phyloP scores from a whole-genome alignment of 352 stramenopile species.

The Phytophthora pinifolia region DNA sequence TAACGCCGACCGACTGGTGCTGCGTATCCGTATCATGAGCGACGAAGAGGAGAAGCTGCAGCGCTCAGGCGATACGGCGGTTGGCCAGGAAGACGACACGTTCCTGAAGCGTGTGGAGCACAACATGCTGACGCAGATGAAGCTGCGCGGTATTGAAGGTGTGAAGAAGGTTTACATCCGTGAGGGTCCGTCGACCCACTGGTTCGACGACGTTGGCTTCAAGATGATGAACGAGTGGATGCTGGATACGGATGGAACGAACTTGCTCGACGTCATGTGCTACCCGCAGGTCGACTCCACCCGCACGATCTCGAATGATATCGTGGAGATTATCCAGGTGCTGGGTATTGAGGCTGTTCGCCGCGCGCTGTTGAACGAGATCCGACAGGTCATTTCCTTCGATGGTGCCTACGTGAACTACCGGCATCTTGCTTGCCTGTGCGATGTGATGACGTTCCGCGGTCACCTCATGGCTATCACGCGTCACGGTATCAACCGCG shows the following conservation, averaged over 20 bases:
- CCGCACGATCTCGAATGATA: constrained; percentile 98
- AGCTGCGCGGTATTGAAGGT: constrained; percentile 95
- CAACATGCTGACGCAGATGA: constrained; percentile 96
- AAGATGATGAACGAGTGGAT: constrained; percentile 97
- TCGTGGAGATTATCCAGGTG: constrained; percentile 98
- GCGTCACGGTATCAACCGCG: constrained; percentile 99
- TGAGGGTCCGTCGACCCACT: constrained; percentile 93
- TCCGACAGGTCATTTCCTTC: constrained; percentile 98
- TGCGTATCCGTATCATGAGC: constrained; percentile 97
- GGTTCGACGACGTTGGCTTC: constrained; percentile 96
- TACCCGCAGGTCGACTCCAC: constrained; percentile 97
- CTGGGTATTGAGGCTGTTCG: constrained; percentile 92
- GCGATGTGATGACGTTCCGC: constrained; percentile 99
- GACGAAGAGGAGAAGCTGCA: constrained; percentile 91
- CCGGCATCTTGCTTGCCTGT: constrained; percentile 97
- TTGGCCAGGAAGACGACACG: constrained; percentile 92
- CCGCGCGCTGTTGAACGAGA: constrained; percentile 93
- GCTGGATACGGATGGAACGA: constrained; percentile 99
- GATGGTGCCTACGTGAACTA: constrained; percentile 99
- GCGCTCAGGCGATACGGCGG: constrained; percentile 78
- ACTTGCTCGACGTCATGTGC: constrained; percentile 97
- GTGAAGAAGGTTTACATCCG: constrained; percentile 99
- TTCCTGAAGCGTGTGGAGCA: constrained; percentile 98
- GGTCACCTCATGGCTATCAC: constrained; percentile 97
- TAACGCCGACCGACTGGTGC: constrained; percentile 97